Evolutionary conservation across 2,329 filamentous ascomycete species (phyloP).

Genomic region (Neopestalotiopsis sp.): DNA sequence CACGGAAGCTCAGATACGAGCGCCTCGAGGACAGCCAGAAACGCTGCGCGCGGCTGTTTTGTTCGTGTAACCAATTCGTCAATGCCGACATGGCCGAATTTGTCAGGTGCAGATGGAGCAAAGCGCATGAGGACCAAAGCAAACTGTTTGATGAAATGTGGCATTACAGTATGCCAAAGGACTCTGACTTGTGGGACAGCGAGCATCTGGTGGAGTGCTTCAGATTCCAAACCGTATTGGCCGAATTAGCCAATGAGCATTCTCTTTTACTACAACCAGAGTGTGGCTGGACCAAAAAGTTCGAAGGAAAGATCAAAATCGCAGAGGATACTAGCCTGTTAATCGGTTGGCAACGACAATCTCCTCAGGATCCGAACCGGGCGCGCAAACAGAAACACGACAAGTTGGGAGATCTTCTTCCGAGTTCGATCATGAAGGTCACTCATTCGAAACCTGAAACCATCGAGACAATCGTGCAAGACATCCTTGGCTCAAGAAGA

Average conservation of each 20-base stretch:
- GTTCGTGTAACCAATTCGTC: not conserved
- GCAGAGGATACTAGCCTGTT: not conserved
- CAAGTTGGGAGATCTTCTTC: not conserved
- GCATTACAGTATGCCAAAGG: not conserved
- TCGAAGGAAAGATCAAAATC: not conserved
- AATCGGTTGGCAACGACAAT: constrained; percentile 4
- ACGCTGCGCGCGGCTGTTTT: not conserved
- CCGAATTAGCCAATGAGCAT: not conserved
- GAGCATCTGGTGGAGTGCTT: not conserved
- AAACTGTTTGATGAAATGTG: not conserved
- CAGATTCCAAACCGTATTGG: not conserved
- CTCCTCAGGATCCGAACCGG: not conserved
- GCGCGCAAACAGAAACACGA: not conserved
- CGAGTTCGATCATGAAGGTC: not conserved
- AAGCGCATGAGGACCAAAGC: not conserved
- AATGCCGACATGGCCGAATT: not conserved
- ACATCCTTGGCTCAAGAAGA: not conserved
- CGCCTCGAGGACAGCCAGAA: not conserved
- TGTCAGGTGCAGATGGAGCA: not conserved
- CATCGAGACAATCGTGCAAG: not conserved
- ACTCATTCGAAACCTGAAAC: not conserved
- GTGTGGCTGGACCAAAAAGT: too few species aligned
- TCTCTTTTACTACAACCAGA: not conserved
- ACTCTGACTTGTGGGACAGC: not conserved
- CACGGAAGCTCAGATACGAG: not conserved